These are phyloP conservation scores for Castanea sativa DNA, from an alignment of 306 rosid genomes.

Conservation along the genomic window DNA sequence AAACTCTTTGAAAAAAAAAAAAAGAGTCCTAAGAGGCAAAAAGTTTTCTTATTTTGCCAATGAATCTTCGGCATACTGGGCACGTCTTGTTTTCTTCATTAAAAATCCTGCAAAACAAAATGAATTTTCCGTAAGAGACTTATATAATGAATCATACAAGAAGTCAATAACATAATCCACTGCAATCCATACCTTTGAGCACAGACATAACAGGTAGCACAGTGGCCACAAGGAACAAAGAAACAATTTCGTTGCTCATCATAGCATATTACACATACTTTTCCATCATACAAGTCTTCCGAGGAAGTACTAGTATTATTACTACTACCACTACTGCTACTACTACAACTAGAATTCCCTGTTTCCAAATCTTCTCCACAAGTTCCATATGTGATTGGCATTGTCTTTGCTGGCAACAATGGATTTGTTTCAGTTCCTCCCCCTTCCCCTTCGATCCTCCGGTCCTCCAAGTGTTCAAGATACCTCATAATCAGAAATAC, in stretches of 20 bases:
- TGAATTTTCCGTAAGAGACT: neutral
- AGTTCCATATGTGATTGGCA: constrained; percentile 24
- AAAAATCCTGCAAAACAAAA: constrained; percentile 28
- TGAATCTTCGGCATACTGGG: constrained; percentile 37
- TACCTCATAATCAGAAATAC: constrained; percentile 17
- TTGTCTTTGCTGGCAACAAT: constrained; percentile 9
- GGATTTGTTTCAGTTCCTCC: constrained; percentile 25
- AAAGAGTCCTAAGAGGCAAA: neutral
- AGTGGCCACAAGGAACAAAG: constrained; percentile 48
- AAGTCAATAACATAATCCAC: neutral
- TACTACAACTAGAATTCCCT: neutral
- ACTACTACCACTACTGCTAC: neutral
- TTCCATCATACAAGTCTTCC: constrained; percentile 36
- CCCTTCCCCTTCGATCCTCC: neutral
- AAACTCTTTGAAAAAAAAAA: neutral
- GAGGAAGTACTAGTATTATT: constrained; percentile 4
- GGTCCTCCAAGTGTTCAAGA: neutral
- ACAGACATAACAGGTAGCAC: constrained; percentile 39
- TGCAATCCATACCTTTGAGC: constrained; percentile 25
- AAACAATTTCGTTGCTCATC: constrained; percentile 36
- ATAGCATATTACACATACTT: constrained; percentile 40
- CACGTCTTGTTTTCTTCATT: constrained; percentile 34
- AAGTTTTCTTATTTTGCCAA: constrained; percentile 33
- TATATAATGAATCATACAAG: neutral
- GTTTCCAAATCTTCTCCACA: constrained; percentile 23